Conservation (phyloP, 345 rosid genomes). For the Lepidium didymum region DNA sequence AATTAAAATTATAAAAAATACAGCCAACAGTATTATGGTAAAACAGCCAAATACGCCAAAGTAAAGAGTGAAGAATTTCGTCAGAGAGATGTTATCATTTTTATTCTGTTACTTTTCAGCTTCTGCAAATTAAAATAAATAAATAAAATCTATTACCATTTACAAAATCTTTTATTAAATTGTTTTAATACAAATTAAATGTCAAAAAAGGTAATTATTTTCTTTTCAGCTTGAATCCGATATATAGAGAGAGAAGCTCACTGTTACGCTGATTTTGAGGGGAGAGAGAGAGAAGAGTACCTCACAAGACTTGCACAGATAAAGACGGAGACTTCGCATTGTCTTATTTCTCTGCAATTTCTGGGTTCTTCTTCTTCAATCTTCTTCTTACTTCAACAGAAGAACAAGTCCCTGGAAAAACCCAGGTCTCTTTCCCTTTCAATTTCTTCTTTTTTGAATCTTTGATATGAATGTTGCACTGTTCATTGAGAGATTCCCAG, state of each 20-base stretch:
- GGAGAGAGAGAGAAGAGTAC: constrained; percentile 30
- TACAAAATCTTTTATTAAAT: background rate
- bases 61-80: background rate
- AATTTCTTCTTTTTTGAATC: background rate
- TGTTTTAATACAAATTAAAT: background rate
- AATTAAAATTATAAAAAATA: background rate
- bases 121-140: background rate
- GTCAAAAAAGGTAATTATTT: constrained; percentile 7
- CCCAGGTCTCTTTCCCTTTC: constrained; percentile 10
- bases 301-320: constrained; percentile 30
- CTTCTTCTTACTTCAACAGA: constrained; percentile 1
- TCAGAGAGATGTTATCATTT: background rate
- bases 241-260: constrained; percentile 26
- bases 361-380: background rate
- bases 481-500: background rate
- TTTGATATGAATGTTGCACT: background rate
- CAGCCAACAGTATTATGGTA: background rate
- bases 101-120: constrained; percentile 9
- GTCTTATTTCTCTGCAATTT: constrained; percentile 7
- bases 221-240: constrained; percentile 6
- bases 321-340: constrained; percentile 8
- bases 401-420: constrained; percentile 3
- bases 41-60: constrained; percentile 14
- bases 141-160: background rate
- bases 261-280: constrained; percentile 35